Base-by-base conservation (phyloP, 2,329 filamentous ascomycete genomes). In the Neopestalotiopsis clavispora region DNA sequence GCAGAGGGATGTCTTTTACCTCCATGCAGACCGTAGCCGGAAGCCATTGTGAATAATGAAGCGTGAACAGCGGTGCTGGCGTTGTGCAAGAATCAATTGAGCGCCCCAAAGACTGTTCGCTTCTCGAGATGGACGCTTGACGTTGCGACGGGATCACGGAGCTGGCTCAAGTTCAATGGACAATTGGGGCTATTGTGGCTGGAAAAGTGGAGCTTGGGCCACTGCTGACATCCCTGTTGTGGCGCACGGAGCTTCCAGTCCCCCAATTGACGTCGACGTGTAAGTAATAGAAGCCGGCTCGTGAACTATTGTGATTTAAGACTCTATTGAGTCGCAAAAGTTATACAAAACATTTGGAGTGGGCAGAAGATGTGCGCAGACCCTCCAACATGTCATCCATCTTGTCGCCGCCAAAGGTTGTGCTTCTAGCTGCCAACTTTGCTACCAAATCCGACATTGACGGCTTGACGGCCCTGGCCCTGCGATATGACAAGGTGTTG, bases 1-100 rank as follows among this genome's bases (percentile, higher is more conserved):
- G 28, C 56, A 58, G 23, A 28, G 1, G 23, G 72, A 71, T 85
- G 12, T 20, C 90, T 76, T 28, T 84, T 38, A 94, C 93, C 93
- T 83, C 93, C 93, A 80, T 89, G 87, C 81, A 97, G 86, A 82
- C 93, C 93, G 82, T 91, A 95, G 84, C 93, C 93, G 78, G 93
- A 95, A 82, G 93, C 87, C 93, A 95, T 95, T 78, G 40, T 70
- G 62, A 45, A 42, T 34, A 52, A 49, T 45, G 42, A 23, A 56
- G 52, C 38, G 52, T 40, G 61, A 28, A 45, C 32, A 56, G 56
- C 32, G 63, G 38, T 68, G 62, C 57, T 58, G 66, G 57, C 60
- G 68, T 58, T 56, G 40, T 66, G 45, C 30, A 63, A 42, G 68
- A 32, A 20, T 69, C 68, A 61, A 69, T 67, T 65, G 60, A 60